Evolutionary conservation across 2,329 filamentous ascomycete genomes (phyloP).

Genomic region (Aspergillus aculeatinus): DNA sequence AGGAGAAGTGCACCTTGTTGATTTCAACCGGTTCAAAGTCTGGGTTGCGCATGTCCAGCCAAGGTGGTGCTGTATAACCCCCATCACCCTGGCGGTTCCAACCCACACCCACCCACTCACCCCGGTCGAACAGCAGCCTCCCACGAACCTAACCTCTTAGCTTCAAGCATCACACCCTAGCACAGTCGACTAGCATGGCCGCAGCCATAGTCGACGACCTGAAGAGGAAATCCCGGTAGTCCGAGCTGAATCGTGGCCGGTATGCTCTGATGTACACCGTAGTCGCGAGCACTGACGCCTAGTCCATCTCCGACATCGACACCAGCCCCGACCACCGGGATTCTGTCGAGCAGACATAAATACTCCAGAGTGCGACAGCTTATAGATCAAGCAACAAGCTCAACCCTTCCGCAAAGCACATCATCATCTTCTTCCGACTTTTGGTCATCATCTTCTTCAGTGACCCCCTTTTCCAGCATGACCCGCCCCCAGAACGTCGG

Average conservation of each 20-base stretch:
- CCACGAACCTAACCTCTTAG: too few relatives aligned
- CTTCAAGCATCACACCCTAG: too few relatives aligned
- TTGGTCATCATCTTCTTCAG: not conserved
- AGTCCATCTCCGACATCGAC: not conserved
- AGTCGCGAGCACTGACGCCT: not conserved
- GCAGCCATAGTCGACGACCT: too few relatives aligned
- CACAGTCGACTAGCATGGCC: too few relatives aligned
- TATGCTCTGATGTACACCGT: not conserved
- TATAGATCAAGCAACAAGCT: not conserved
- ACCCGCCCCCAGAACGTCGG: conserved; percentile 73
- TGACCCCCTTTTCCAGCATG: not conserved
- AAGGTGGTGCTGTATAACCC: too few relatives aligned
- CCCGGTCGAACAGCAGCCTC: too few relatives aligned
- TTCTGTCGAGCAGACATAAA: not conserved
- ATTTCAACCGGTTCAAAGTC: too few relatives aligned
- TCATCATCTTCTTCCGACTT: too few relatives aligned
- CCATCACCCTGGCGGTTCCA: too few relatives aligned
- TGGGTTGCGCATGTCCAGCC: too few relatives aligned
- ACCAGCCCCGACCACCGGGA: not conserved
- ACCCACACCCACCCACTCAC: too few relatives aligned
- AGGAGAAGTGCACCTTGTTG: too few relatives aligned
- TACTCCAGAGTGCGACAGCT: not conserved
- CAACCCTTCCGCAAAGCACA: not conserved
- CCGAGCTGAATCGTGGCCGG: not conserved
- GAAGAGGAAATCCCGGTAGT: not conserved